These are phyloP conservation scores for Rhododendron ferrugineum DNA, from an alignment of 148 eudicot species.

Conservation along the genomic window DNA sequence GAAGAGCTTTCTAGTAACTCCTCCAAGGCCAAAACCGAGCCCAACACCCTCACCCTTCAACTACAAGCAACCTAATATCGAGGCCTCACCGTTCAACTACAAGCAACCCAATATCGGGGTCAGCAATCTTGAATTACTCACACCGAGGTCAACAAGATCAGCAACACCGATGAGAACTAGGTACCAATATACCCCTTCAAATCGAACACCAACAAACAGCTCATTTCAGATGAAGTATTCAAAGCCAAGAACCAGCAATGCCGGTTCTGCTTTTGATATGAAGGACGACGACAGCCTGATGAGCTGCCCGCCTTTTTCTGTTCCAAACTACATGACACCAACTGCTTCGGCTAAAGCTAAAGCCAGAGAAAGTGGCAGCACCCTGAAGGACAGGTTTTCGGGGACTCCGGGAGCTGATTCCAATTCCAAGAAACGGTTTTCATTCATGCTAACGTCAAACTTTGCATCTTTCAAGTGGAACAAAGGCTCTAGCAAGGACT, in stretches of 20 bases:
- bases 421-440: conserved; percentile 50
- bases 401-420: conserved; percentile 51
- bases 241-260: conserved; percentile 27
- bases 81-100: conserved; percentile 19
- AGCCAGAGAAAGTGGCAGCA: conserved; percentile 31
- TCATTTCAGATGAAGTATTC: conserved; percentile 22
- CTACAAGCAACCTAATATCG: conserved; percentile 19
- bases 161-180: conserved; percentile 36
- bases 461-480: conserved; percentile 75
- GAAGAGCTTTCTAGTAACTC: conserved; percentile 40
- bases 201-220: conserved; percentile 34
- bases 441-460: conserved; percentile 61
- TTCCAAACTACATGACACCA: conserved; percentile 72
- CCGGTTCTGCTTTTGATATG: conserved; percentile 43
- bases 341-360: conserved; percentile 69
- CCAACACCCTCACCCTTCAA: conserved; percentile 30
- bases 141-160: conserved; percentile 76
- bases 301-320: conserved; percentile 76
- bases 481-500: conserved; percentile 48
- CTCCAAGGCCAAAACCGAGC: conserved; percentile 60
- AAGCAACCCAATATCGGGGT: conserved; percentile 22
- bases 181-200: conserved; percentile 42
- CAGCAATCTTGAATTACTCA: conserved; percentile 37
- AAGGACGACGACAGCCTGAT: conserved; percentile 76
- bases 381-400: conserved; percentile 29